These are phyloP conservation scores for Pseudogymnoascus sp. DNA, from an alignment of 2,329 filamentous ascomycete species.

Conservation along the genomic window DNA sequence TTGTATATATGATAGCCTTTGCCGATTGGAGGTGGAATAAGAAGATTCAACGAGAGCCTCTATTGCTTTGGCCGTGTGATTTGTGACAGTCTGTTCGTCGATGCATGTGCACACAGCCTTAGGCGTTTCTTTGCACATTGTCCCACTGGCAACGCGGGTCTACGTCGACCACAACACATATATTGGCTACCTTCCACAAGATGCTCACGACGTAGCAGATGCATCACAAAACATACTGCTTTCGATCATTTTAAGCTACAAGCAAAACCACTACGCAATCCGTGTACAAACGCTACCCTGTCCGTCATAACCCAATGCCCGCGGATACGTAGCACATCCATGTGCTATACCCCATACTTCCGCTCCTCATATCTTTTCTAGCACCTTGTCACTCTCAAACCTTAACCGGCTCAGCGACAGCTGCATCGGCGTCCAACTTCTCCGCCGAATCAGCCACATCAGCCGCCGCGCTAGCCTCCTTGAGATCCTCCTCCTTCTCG, in stretches of 20 bases:
- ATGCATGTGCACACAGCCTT: background rate
- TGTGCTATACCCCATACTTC: background rate
- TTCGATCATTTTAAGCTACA: background rate
- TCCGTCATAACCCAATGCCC: background rate
- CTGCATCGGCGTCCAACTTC: slow-evolving; percentile 22
- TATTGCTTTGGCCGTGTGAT: background rate
- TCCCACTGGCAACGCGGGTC: too few relatives aligned
- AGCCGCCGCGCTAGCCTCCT: background rate
- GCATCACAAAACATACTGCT: background rate
- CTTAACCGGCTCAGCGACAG: background rate
- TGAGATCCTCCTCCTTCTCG: slow-evolving; percentile 11
- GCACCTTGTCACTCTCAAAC: background rate
- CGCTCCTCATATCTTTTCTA: background rate
- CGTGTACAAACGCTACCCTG: background rate
- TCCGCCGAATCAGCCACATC: slow-evolving; percentile 39
- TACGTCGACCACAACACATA: background rate
- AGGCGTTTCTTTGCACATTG: too few relatives aligned
- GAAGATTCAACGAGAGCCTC: background rate
- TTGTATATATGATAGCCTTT: slow-evolving; percentile 2
- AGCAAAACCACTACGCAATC: background rate
- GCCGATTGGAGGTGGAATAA: background rate
- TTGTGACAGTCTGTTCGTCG: background rate
- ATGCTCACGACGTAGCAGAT: background rate
- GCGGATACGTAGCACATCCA: background rate
- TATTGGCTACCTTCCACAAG: background rate